These are phyloP conservation scores for Trichoderma atroviride DNA, from an alignment of 2,329 filamentous ascomycete species.

Conservation along the genomic window DNA sequence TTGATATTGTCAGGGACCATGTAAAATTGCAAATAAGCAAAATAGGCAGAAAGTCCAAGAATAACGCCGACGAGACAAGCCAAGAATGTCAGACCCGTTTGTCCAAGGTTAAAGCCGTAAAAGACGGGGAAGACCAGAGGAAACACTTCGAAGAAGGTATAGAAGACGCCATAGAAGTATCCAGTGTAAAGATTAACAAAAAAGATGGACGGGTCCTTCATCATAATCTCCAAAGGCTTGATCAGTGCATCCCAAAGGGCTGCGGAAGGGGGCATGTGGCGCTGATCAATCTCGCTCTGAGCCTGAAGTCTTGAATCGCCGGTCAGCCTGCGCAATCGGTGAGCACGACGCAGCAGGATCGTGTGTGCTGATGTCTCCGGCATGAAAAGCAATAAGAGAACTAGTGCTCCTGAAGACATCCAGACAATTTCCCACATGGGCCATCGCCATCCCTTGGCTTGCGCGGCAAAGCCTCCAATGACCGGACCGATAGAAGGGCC, in stretches of 20 bases:
- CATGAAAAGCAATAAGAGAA: conserved; percentile 57
- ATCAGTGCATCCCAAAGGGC: conserved; percentile 32
- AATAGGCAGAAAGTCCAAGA: conserved; percentile 50
- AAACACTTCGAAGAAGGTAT: conserved; percentile 63
- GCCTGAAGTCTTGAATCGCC: conserved; percentile 30
- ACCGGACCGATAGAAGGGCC: conserved; percentile 47
- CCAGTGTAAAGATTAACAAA: conserved; percentile 45
- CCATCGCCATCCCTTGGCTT: conserved; percentile 59
- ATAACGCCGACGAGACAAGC: conserved; percentile 60
- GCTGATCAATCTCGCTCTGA: conserved; percentile 33
- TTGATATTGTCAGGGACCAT: conserved; percentile 23
- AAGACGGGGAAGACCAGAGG: conserved; percentile 53
- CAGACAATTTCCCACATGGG: conserved; percentile 61
- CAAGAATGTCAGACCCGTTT: conserved; percentile 64
- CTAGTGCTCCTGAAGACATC: conserved; percentile 54
- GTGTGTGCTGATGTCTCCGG: conserved; percentile 60
- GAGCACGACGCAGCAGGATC: conserved; percentile 58
- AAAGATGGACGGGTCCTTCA: conserved; percentile 42
- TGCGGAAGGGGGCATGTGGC: conserved; percentile 29
- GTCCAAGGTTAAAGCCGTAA: conserved; percentile 54
- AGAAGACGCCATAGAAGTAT: conserved; percentile 57
- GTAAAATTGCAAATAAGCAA: conserved; percentile 28
- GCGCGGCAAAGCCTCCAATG: conserved; percentile 48
- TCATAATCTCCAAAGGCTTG: conserved; percentile 38
- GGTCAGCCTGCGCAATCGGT: conserved; percentile 48